Evolutionary conservation across 2,329 filamentous ascomycete genomes (phyloP).

Genomic region (Cladosporium halotolerans): DNA sequence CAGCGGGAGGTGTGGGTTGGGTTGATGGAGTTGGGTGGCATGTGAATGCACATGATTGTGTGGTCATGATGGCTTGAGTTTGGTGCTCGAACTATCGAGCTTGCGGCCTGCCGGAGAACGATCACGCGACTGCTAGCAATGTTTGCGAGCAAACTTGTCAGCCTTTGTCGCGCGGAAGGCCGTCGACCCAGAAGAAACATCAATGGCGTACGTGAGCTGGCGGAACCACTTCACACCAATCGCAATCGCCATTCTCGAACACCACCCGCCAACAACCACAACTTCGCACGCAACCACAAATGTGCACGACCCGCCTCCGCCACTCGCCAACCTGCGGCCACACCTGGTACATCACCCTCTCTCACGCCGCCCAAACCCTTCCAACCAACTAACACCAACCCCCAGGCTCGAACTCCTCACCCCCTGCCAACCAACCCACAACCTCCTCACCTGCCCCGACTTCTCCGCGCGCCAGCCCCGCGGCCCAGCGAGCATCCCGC

Average conservation of each 20-base stretch:
- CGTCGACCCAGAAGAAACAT: no score
- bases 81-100: no score
- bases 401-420: conserved; percentile 37
- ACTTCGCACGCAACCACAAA: conserved; percentile 19
- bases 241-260: no score
- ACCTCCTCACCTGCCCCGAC: conserved; percentile 37
- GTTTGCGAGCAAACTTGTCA: no score
- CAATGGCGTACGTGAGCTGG: no score
- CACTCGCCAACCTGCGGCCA: conserved; percentile 43
- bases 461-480: conserved; percentile 24
- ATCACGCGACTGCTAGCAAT: no score
- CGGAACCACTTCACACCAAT: no score
- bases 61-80: no score
- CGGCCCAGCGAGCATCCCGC: conserved; percentile 21
- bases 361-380: not conserved
- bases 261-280: not conserved
- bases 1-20: not conserved
- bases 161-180: no score
- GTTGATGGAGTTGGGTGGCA: not conserved
- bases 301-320: conserved; percentile 44
- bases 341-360: conserved; percentile 33
- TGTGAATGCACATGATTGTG: no score
- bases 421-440: conserved; percentile 36
- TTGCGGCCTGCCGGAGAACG: no score
- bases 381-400: not conserved